These are phyloP conservation scores for Knoxdaviesia proteae DNA, from an alignment of 2,329 filamentous ascomycete species.

Conservation along the genomic window DNA sequence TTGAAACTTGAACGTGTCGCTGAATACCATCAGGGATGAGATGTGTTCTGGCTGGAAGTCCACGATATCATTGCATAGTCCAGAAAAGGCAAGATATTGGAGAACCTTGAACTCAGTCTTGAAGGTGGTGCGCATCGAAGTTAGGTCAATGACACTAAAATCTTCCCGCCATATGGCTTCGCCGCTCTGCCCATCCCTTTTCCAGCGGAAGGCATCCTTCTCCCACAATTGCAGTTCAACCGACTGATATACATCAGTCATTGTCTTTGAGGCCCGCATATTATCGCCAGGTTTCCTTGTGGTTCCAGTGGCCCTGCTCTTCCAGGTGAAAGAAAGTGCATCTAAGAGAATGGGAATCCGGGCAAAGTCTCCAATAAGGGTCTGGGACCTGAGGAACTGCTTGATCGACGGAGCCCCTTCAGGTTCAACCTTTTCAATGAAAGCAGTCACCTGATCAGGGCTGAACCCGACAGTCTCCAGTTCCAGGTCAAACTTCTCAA, in stretches of 20 bases:
- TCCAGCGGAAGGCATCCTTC: conserved; percentile 1
- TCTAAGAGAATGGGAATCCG: conserved; percentile 2
- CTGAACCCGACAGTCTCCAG: conserved; percentile 1
- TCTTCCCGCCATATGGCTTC: too few species aligned
- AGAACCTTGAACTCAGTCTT: not conserved
- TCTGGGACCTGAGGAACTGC: not conserved
- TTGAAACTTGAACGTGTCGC: too few species aligned
- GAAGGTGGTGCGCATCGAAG: too few species aligned
- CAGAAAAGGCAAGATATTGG: not conserved
- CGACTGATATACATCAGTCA: conserved; percentile 2
- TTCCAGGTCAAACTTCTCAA: not conserved
- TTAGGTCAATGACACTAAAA: too few species aligned
- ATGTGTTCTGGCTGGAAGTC: too few species aligned
- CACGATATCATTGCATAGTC: not conserved
- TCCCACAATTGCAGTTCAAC: conserved; percentile 1
- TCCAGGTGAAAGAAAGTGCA: conserved; percentile 2
- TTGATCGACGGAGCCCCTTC: not conserved
- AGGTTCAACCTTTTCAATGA: not conserved
- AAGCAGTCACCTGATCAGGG: not conserved
- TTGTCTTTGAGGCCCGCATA: not conserved
- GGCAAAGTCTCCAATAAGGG: not conserved
- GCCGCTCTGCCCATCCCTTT: too few species aligned
- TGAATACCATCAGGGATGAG: too few species aligned
- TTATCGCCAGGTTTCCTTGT: not conserved
- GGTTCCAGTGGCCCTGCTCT: not conserved